Evolutionary conservation across 208 protist species (phyloP).

Genomic region (Leishmania turanica): DNA sequence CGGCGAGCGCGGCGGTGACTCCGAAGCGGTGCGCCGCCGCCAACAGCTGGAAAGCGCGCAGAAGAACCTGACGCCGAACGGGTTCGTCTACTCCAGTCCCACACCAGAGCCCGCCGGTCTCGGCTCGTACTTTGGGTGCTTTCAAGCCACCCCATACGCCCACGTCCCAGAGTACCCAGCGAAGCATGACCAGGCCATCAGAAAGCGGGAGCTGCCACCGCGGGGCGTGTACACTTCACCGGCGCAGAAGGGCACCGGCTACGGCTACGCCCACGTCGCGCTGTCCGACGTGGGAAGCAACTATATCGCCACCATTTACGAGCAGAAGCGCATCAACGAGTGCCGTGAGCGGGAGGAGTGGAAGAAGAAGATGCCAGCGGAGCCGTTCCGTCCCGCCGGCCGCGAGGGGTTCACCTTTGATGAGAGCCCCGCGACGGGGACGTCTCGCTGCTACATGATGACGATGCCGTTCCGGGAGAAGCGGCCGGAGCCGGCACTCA

Average conservation of each 20-base stretch:
- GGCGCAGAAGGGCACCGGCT: slow-evolving; percentile 67
- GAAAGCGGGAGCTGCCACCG: slow-evolving; percentile 36
- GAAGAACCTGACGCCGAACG: slow-evolving; percentile 76
- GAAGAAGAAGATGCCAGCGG: slow-evolving; percentile 66
- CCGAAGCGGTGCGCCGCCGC: slow-evolving; percentile 51
- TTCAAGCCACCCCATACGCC: slow-evolving; percentile 55
- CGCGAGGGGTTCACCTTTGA: slow-evolving; percentile 87
- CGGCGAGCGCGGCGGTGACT: slow-evolving; percentile 77
- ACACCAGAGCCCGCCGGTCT: slow-evolving; percentile 57
- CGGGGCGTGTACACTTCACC: slow-evolving; percentile 85
- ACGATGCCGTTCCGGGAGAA: slow-evolving; percentile 72
- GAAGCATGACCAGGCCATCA: slow-evolving; percentile 37
- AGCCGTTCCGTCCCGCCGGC: slow-evolving; percentile 64
- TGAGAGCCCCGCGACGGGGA: slow-evolving; percentile 66
- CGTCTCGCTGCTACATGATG: slow-evolving; percentile 85
- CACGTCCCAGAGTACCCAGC: slow-evolving; percentile 64
- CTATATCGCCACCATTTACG: slow-evolving; percentile 88
- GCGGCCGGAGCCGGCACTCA: slow-evolving; percentile 34
- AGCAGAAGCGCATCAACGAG: slow-evolving; percentile 66
- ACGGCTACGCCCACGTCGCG: slow-evolving; percentile 56
- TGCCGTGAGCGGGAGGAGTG: slow-evolving; percentile 51
- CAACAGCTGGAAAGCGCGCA: slow-evolving; percentile 64
- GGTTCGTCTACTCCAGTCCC: slow-evolving; percentile 70
- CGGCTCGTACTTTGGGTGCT: slow-evolving; percentile 87
- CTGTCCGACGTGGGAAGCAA: slow-evolving; percentile 65